Evolutionary conservation across 192 early-diverging fungal species (phyloP).

Genomic region (Phlyctochytrium arcticum): DNA sequence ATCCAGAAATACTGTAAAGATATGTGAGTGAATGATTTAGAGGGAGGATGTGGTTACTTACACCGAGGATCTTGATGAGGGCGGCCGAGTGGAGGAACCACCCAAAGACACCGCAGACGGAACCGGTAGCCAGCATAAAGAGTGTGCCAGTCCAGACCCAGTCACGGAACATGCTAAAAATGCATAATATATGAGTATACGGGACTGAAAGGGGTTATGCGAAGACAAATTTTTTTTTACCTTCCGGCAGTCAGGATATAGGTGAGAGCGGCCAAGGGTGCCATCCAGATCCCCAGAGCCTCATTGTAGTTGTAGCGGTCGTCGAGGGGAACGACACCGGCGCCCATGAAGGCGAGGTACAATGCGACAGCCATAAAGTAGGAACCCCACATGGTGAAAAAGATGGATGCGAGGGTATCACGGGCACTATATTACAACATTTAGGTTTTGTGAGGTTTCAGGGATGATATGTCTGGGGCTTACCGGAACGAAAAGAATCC

Average conservation of each 20-base stretch:
- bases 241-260: constrained; percentile 13
- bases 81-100: constrained; percentile 21
- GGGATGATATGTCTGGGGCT: neutral
- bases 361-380: constrained; percentile 22
- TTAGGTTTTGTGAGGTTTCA: neutral
- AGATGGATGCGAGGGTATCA: constrained; percentile 20
- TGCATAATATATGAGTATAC: no score
- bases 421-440: constrained; percentile 3
- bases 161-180: constrained; percentile 20
- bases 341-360: constrained; percentile 8
- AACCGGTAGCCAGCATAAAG: constrained; percentile 21
- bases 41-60: neutral
- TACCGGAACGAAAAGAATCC: constrained; percentile 29
- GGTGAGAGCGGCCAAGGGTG: constrained; percentile 18
- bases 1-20: constrained; percentile 24
- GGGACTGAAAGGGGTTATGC: neutral
- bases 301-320: constrained; percentile 18
- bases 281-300: constrained; percentile 28
- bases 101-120: constrained; percentile 18
- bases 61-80: constrained; percentile 16
- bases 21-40: neutral
- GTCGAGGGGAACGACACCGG: neutral
- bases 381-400: constrained; percentile 27
- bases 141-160: constrained; percentile 3
- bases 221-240: no score